Conservation (phyloP, 306 rosid genomes). For the Acacia melanoxylon region DNA sequence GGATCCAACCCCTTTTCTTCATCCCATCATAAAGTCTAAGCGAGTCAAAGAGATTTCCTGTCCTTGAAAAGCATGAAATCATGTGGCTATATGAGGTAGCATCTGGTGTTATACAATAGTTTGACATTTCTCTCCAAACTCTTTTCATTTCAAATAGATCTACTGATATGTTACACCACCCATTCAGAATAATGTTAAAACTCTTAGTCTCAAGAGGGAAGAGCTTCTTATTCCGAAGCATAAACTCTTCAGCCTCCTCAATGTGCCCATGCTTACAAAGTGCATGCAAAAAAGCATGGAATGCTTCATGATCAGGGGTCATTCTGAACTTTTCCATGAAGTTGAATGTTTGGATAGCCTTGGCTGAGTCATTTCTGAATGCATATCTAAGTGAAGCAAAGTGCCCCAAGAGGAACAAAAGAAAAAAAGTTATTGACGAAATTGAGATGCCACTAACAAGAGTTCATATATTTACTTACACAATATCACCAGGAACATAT, state of each 20-base stretch:
- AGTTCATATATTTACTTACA: slow-evolving; percentile 8
- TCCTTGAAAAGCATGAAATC: slow-evolving; percentile 86
- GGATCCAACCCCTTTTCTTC: slow-evolving; percentile 71
- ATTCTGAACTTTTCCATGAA: slow-evolving; percentile 78
- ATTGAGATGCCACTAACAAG: slow-evolving; percentile 14
- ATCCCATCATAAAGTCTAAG: slow-evolving; percentile 85
- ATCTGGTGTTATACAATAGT: slow-evolving; percentile 65
- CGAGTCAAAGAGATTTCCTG: slow-evolving; percentile 83
- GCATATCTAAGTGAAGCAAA: slow-evolving; percentile 71
- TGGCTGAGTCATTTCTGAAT: slow-evolving; percentile 53
- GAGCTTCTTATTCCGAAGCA: slow-evolving; percentile 74
- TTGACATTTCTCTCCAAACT: slow-evolving; percentile 92
- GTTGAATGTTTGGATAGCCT: slow-evolving; percentile 69
- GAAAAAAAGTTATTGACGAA: background rate
- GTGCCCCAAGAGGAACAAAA: slow-evolving; percentile 5
- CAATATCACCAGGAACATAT: background rate
- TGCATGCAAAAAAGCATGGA: slow-evolving; percentile 53
- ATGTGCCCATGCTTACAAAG: slow-evolving; percentile 73
- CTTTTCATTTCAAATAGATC: slow-evolving; percentile 78
- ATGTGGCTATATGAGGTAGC: slow-evolving; percentile 76
- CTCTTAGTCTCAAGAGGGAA: slow-evolving; percentile 64
- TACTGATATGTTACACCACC: slow-evolving; percentile 72
- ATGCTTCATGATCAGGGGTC: slow-evolving; percentile 74
- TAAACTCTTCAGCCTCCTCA: slow-evolving; percentile 93
- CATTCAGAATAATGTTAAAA: slow-evolving; percentile 84